Evolutionary conservation across 768 basidiomycete genomes (phyloP).

Genomic region (Boletus barrowsii): DNA sequence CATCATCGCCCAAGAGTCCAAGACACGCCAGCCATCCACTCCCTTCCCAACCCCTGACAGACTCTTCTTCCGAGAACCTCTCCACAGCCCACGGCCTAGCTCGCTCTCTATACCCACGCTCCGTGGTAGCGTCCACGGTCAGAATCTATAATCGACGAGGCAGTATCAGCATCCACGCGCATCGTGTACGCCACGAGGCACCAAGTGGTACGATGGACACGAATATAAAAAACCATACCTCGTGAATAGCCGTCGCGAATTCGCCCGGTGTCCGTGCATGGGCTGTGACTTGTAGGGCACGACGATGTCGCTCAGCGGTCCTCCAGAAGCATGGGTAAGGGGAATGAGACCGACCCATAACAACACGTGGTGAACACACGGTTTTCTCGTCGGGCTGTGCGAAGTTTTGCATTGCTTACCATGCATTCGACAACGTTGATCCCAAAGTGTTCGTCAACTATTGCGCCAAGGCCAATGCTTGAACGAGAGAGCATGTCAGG

Average conservation of each 20-base stretch:
- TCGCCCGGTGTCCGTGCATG: constrained; percentile 66
- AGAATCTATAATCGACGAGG: constrained; percentile 33
- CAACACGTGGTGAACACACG: constrained; percentile 15
- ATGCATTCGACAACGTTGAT: constrained; percentile 98
- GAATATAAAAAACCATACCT: constrained; percentile 30
- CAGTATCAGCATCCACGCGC: constrained; percentile 8
- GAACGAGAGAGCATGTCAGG: constrained; percentile 67
- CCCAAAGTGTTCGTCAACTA: constrained; percentile 98
- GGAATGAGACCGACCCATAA: constrained; percentile 69
- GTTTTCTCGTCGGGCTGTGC: background rate
- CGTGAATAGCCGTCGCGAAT: constrained; percentile 67
- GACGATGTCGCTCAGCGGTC: constrained; percentile 88
- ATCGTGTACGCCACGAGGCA: background rate
- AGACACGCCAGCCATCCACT: constrained; percentile 57
- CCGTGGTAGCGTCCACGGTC: constrained; percentile 50
- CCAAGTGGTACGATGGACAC: no score
- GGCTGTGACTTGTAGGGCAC: constrained; percentile 67
- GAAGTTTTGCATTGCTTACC: constrained; percentile 46
- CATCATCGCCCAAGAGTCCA: constrained; percentile 11
- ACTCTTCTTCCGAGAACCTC: constrained; percentile 74
- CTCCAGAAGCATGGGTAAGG: constrained; percentile 89
- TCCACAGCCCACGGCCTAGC: constrained; percentile 71
- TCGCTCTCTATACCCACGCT: constrained; percentile 59
- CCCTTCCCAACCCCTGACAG: constrained; percentile 70
- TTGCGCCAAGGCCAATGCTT: constrained; percentile 88